Percentiles rank a stretch among this genome's conserved stretches.
Evolutionary conservation across 305 asterid genomes (phyloP).

Genomic region (Solanum hybrid): DNA sequence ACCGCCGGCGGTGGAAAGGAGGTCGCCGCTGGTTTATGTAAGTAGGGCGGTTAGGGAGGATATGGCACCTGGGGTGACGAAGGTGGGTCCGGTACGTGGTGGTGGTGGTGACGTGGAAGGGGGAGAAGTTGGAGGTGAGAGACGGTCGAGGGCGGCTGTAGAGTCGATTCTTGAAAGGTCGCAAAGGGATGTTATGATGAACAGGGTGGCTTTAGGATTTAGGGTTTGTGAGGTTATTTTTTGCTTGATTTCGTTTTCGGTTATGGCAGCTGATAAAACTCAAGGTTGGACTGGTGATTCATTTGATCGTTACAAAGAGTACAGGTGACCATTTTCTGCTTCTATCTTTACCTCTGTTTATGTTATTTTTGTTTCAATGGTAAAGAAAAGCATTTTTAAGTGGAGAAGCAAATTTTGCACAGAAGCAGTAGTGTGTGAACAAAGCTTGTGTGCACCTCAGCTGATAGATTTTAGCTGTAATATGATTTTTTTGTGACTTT

Average conservation of each 20-base stretch:
- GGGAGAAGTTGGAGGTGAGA: conserved; percentile 14
- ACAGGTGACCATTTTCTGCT: conserved; percentile 34
- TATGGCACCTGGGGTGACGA: background rate
- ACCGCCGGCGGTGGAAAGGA: background rate
- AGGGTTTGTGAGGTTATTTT: conserved; percentile 52
- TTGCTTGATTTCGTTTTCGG: conserved; percentile 51
- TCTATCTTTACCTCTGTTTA: background rate
- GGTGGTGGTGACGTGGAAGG: background rate
- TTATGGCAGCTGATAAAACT: conserved; percentile 78
- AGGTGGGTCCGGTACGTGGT: background rate
- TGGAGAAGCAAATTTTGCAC: background rate
- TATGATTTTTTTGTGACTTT: background rate
- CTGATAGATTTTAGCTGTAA: background rate
- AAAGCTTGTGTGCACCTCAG: background rate
- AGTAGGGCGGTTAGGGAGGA: conserved; percentile 15
- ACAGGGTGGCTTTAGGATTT: conserved; percentile 46
- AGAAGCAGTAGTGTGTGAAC: background rate
- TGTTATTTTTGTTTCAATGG: background rate
- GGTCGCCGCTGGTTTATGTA: background rate
- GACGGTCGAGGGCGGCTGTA: conserved; percentile 17
- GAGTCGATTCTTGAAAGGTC: conserved; percentile 39
- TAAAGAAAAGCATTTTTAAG: background rate
- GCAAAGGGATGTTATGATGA: conserved; percentile 27
- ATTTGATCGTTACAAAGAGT: conserved; percentile 70
- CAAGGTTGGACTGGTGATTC: conserved; percentile 96